Base-by-base conservation (phyloP, 164 flowering plant genomes). In the Dillenia suffruticosa region DNA sequence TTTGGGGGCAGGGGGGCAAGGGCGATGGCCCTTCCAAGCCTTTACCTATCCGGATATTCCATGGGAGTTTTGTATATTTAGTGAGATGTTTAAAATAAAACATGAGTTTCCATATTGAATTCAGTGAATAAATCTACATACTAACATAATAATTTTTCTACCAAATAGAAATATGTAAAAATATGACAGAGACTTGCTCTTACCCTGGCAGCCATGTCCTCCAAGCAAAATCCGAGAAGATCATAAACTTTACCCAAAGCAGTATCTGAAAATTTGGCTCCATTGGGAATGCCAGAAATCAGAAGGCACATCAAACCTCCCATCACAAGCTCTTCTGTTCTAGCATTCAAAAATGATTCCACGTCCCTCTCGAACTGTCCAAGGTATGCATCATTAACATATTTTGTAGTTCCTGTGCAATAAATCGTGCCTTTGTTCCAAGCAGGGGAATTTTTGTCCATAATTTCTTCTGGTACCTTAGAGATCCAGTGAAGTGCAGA, bases 401-500 rank as follows among this genome's bases (percentile, higher is more conserved):
- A 22, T 2, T 56, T 56, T 12, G 17, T 3, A 14, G 59, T 47
- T 5, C 17, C 16, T 14, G n/a, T 11, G 46, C 15, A 43, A 32
- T n/a, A 10, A 47, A 56, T 56, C 19, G 10, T 56, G 2, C 52
- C 68, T 26, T 52, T 52, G 26, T 65, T 65, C 49, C 56, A 58
- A 0, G 32, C 47, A 12, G 52, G 58, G 47, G 51, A 57, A 17
- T 44, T 57, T 32, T 17, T 52, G 54, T 51, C 54, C 9, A 4
- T 9, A 9, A 51, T 17, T n/a, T 51, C 54, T 51, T 15, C 17
- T 12, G 54, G 54, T 7, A n/a, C 54, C 19, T 51, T n/a, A 2
- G 54, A 51, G 17, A 51, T 17, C 54, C 54, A 51, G 9, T 51
- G 54, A n/a, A 51, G 54, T n/a, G 54, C 15, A 14, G 7, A 51